Evolutionary conservation across 2,329 filamentous ascomycete species (phyloP), one percentile per base, ranked within the genome.

Genomic region (Monosporascus sp.): DNA sequence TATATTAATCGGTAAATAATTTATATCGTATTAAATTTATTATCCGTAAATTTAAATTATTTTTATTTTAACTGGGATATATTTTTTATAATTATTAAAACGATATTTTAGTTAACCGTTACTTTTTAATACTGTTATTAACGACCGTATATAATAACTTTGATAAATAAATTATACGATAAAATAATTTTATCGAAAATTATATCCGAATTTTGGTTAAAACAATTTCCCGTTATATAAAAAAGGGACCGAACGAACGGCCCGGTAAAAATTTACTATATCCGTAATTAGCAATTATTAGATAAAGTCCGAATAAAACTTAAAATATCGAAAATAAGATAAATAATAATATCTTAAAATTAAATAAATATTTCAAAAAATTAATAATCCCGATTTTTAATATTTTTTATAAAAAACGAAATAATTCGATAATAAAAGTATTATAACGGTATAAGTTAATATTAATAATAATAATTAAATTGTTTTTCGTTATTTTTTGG

Each of bases 261-360:
- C 1, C 69, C 69, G 0, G 65, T 71, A 3, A 63, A 60, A 55
- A 73, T 63, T 69, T 68, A 72, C 60, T 68, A 72, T 0, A 72
- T 48, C 22, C 56, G 69, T 4, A 65, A 63, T 65, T 58, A 61
- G 48, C 52, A 51, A 20, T 51, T 50, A n/a, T n/a, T n/a, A n/a
- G n/a, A n/a, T n/a, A n/a, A n/a, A n/a, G n/a, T n/a, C n/a, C n/a
- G n/a, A n/a, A n/a, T n/a, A n/a, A n/a, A n/a, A n/a, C n/a, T n/a
- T n/a, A n/a, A n/a, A n/a, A n/a, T n/a, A n/a, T n/a, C n/a, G n/a
- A n/a, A n/a, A n/a, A n/a, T n/a, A n/a, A n/a, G n/a, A n/a, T n/a
- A n/a, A n/a, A n/a, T n/a, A n/a, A n/a, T n/a, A n/a, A n/a, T n/a
- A n/a, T n/a, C n/a, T n/a, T n/a, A n/a, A n/a, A n/a, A n/a, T n/a